Evolutionary conservation across 352 stramenopile genomes (phyloP).

Genomic region (Globisporangium barbulae): DNA sequence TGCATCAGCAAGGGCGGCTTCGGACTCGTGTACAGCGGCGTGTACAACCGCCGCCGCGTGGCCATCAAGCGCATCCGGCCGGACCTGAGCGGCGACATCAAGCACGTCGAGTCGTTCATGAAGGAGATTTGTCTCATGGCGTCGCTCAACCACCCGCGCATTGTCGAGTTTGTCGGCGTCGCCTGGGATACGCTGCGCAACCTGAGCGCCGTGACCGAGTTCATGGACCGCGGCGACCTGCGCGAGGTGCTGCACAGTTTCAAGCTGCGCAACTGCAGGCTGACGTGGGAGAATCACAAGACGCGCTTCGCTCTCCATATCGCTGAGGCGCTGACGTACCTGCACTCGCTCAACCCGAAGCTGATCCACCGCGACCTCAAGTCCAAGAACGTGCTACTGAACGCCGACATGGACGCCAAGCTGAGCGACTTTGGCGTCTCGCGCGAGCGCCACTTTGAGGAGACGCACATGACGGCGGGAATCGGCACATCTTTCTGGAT

Average conservation of each 20-base stretch:
- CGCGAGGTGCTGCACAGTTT: slow-evolving; percentile 52
- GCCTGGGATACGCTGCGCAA: slow-evolving; percentile 60
- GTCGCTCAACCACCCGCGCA: slow-evolving; percentile 49
- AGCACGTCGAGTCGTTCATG: slow-evolving; percentile 59
- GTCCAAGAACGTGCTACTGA: slow-evolving; percentile 29
- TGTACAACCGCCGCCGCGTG: no score
- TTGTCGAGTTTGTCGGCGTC: slow-evolving; percentile 69
- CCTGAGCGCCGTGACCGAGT: slow-evolving; percentile 60
- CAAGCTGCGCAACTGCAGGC: slow-evolving; percentile 34
- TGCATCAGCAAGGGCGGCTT: no score
- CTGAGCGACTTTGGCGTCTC: slow-evolving; percentile 78
- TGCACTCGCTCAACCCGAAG: no score
- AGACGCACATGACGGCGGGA: slow-evolving; percentile 66
- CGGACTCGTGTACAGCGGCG: no score
- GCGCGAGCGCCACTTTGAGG: slow-evolving; percentile 47
- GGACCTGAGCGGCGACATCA: no score
- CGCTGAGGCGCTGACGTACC: slow-evolving; percentile 52
- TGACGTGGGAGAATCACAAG: slow-evolving; percentile 58
- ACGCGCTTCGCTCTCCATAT: slow-evolving; percentile 52
- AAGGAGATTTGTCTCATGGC: slow-evolving; percentile 66
- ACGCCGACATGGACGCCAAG: slow-evolving; percentile 60
- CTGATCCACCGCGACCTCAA: slow-evolving; percentile 34
- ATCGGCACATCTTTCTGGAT: slow-evolving; percentile 77
- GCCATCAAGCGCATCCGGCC: no score
- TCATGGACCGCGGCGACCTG: slow-evolving; percentile 70